Evolutionary conservation across 768 basidiomycete genomes (phyloP).

Genomic region (Rhodosporidiobolus odoratus): DNA sequence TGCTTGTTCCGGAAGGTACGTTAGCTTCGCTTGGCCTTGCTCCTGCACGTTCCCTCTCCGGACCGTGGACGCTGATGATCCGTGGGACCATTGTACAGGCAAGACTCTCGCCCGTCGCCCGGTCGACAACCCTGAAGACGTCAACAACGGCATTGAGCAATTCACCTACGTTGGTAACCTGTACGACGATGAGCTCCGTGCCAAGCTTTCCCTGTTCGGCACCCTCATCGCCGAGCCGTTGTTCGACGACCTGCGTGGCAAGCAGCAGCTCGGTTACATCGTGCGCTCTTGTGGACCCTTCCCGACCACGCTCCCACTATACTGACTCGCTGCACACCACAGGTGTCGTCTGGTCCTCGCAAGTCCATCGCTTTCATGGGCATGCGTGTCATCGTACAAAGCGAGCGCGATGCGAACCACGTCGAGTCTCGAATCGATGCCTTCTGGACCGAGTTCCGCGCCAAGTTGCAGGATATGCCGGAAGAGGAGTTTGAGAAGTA

Average conservation of each 20-base stretch:
- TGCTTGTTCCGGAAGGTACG: constrained; percentile 68
- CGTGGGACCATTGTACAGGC: constrained; percentile 54
- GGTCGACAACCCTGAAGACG: constrained; percentile 75
- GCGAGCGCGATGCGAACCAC: constrained; percentile 70
- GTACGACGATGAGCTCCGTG: constrained; percentile 60
- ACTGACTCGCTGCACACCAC: constrained; percentile 46
- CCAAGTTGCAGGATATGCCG: constrained; percentile 62
- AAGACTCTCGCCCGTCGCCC: constrained; percentile 62
- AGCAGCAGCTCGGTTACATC: constrained; percentile 92
- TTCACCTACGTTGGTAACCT: constrained; percentile 72
- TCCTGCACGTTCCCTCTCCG: not conserved
- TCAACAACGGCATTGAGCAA: constrained; percentile 81
- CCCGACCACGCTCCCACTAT: no score
- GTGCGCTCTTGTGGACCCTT: constrained; percentile 51
- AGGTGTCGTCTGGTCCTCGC: constrained; percentile 45
- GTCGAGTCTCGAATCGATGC: constrained; percentile 83
- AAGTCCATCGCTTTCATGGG: constrained; percentile 67
- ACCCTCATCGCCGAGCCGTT: constrained; percentile 87
- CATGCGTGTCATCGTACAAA: constrained; percentile 78
- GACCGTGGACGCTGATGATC: no score
- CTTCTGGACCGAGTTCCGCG: constrained; percentile 72
- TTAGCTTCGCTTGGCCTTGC: not conserved
- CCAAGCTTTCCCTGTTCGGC: constrained; percentile 63
- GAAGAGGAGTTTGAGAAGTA: constrained; percentile 72
- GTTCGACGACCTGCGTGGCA: constrained; percentile 83